phyloP scores from a whole-genome alignment of 371 early-diverging fungal genomes.

The Lichtheimia ornata region DNA sequence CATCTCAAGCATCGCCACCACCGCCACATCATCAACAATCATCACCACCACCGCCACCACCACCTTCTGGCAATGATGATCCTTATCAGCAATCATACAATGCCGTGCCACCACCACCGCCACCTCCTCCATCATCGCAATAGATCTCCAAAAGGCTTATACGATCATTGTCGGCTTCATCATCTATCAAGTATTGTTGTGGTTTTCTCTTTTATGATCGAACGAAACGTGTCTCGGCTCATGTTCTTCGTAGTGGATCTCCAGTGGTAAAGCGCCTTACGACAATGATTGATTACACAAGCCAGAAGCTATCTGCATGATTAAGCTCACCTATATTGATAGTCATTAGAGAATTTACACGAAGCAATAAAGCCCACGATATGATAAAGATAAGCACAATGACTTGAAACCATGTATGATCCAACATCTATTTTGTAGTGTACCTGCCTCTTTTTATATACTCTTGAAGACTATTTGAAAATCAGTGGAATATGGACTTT shows the following conservation, averaged over 20 bases:
- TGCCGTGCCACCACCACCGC: conserved; percentile 23
- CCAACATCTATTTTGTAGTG: no score
- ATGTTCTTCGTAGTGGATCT: conserved; percentile 1
- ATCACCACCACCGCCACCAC: conserved; percentile 19
- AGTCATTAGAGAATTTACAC: not conserved
- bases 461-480: no score
- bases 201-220: not conserved
- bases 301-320: no score
- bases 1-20: conserved; percentile 13
- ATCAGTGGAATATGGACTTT: no score
- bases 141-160: not conserved
- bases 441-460: no score
- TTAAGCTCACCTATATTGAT: no score
- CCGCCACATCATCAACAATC: conserved; percentile 12
- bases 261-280: not conserved
- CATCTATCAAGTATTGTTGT: not conserved
- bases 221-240: conserved; percentile 10
- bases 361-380: not conserved
- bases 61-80: conserved; percentile 12
- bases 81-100: conserved; percentile 15
- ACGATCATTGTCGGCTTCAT: not conserved
- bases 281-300: not conserved
- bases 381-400: not conserved
- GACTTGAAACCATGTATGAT: not conserved
- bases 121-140: conserved; percentile 1